Percentiles rank a stretch among this genome's conserved stretches.
These are phyloP conservation scores for Ilex paraguariensis DNA, from an alignment of 305 asterid genomes.

Conservation along the genomic window DNA sequence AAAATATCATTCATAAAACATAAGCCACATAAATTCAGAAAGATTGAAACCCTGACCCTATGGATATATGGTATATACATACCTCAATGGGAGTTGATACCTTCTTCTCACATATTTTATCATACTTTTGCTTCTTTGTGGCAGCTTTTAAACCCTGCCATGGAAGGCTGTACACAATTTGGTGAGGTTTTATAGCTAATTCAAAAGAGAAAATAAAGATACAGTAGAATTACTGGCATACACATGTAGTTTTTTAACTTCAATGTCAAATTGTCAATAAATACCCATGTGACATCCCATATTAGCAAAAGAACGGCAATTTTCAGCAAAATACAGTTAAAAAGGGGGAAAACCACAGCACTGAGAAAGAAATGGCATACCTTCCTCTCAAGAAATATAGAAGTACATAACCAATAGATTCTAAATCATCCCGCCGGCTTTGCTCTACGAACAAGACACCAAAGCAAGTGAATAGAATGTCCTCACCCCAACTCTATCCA, in stretches of 20 bases:
- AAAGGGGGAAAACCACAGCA: not conserved
- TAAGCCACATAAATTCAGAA: not conserved
- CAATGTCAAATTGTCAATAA: too few species aligned
- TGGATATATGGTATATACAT: constrained; percentile 2
- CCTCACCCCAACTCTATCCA: not conserved
- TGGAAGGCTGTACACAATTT: constrained; percentile 63
- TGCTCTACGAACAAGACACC: constrained; percentile 44
- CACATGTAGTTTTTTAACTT: too few species aligned
- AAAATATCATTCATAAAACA: constrained; percentile 6
- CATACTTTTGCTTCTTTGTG: constrained; percentile 94
- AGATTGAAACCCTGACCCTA: not conserved
- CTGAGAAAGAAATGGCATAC: constrained; percentile 24
- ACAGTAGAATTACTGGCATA: too few species aligned
- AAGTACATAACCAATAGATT: constrained; percentile 92
- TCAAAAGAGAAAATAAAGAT: too few species aligned
- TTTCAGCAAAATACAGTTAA: constrained; percentile 3
- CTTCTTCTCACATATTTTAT: constrained; percentile 91
- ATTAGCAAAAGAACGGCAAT: too few species aligned
- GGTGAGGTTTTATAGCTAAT: too few species aligned
- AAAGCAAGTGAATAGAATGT: not conserved
- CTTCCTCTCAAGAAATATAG: constrained; percentile 96
- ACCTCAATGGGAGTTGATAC: constrained; percentile 95
- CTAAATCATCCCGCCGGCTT: constrained; percentile 93
- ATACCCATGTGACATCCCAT: too few species aligned
- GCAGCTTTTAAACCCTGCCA: constrained; percentile 99